Conservation (phyloP, 1,284 basidiomycete species). For the Ceratobasidium sp. region DNA sequence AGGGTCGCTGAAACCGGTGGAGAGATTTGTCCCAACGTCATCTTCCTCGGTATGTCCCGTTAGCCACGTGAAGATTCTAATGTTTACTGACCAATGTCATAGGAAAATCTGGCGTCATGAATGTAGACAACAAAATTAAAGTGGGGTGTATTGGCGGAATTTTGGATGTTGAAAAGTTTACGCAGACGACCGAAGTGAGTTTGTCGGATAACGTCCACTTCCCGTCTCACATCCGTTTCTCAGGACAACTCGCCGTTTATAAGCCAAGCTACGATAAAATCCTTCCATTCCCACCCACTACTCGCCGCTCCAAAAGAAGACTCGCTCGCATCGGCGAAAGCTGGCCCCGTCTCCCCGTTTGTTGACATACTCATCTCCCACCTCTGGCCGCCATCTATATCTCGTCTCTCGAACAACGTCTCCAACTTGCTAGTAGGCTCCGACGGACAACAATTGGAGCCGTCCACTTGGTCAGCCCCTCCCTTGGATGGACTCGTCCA, state of each 20-base stretch:
- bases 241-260: constrained; percentile 45
- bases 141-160: constrained; percentile 85
- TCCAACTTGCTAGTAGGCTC: constrained; percentile 49
- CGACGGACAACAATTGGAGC: constrained; percentile 44
- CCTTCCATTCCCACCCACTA: constrained; percentile 35
- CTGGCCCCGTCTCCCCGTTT: constrained; percentile 59
- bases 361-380: constrained; percentile 87
- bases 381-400: constrained; percentile 75
- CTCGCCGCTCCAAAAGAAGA: constrained; percentile 33
- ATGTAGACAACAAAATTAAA: constrained; percentile 81
- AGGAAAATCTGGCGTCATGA: constrained; percentile 86
- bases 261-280: constrained; percentile 39
- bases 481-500: constrained; percentile 73
- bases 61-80: not conserved
- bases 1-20: constrained; percentile 77
- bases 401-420: constrained; percentile 65
- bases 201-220: not conserved
- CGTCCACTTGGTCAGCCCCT: constrained; percentile 59
- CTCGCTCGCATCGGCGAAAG: constrained; percentile 72
- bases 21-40: constrained; percentile 81
- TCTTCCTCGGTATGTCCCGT: constrained; percentile 74
- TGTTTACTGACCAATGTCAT: not conserved
- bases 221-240: not conserved
- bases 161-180: constrained; percentile 68
- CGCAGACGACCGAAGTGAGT: constrained; percentile 43